Percentiles rank a stretch among this genome's conserved stretches.
phyloP scores from a whole-genome alignment of 805 yeast genomes.

The Kluyveromyces siamensis region DNA sequence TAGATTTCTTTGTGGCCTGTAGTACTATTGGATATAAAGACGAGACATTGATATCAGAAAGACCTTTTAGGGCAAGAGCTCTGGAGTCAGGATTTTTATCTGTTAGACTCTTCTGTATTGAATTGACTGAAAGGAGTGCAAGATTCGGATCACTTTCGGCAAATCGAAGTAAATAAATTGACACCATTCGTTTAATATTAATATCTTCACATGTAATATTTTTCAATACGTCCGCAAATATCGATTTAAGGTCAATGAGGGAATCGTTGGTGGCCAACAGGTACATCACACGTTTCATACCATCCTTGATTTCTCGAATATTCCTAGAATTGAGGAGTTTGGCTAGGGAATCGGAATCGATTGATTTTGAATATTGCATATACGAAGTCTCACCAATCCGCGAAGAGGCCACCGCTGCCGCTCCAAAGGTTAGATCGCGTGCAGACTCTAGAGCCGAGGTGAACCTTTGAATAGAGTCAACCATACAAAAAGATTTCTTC shows the following conservation, averaged over 20 bases:
- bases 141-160: slow-evolving; percentile 82
- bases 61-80: slow-evolving; percentile 64
- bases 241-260: slow-evolving; percentile 33
- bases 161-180: slow-evolving; percentile 61
- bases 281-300: slow-evolving; percentile 47
- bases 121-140: slow-evolving; percentile 83
- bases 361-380: slow-evolving; percentile 31
- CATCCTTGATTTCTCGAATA: slow-evolving; percentile 54
- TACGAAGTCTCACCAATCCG: slow-evolving; percentile 53
- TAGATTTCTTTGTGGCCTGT: slow-evolving; percentile 60
- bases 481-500: slow-evolving; percentile 27
- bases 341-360: slow-evolving; percentile 57
- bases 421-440: slow-evolving; percentile 67
- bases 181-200: slow-evolving; percentile 66
- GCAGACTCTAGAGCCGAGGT: slow-evolving; percentile 75
- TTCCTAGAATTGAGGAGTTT: slow-evolving; percentile 57
- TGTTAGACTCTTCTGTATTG: slow-evolving; percentile 73
- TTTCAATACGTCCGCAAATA: slow-evolving; percentile 83
- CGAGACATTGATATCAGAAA: slow-evolving; percentile 75
- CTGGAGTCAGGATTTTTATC: slow-evolving; percentile 64
- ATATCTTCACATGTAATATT: slow-evolving; percentile 63
- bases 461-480: slow-evolving; percentile 50
- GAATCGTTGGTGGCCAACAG: slow-evolving; percentile 34
- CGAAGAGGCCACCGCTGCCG: slow-evolving; percentile 71
- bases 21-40: slow-evolving; percentile 74